Evolutionary conservation across 306 rosid genomes (phyloP).

Genomic region (Aeschynomene evenia): DNA sequence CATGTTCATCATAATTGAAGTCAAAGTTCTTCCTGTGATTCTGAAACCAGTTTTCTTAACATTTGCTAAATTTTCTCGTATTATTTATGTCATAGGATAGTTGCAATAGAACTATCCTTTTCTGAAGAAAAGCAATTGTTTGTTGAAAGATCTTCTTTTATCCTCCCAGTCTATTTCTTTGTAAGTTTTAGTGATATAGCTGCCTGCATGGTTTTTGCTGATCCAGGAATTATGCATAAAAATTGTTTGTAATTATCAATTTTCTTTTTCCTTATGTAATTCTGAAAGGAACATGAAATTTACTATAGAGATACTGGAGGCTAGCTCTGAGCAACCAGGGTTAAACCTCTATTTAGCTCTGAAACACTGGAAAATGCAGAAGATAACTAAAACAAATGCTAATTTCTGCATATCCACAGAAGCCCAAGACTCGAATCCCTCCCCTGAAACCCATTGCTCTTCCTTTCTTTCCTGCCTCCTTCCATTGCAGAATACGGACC

Average conservation of each 20-base stretch:
- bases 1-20: constrained; percentile 4
- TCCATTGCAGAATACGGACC: too few species aligned
- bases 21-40: constrained; percentile 12
- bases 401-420: not conserved
- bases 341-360: not conserved
- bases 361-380: not conserved
- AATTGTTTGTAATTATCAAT: not conserved
- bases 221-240: constrained; percentile 9
- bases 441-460: not conserved
- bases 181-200: not conserved
- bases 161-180: not conserved
- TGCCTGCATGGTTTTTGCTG: constrained; percentile 17
- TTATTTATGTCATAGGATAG: constrained; percentile 1
- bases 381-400: too few species aligned
- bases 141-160: not conserved
- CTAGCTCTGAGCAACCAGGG: not conserved
- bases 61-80: not conserved
- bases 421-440: not conserved
- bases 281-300: not conserved
- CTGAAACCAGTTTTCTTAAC: constrained; percentile 13
- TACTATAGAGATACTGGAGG: not conserved
- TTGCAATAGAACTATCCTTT: constrained; percentile 19
- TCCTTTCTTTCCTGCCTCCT: not conserved
- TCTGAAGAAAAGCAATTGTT: not conserved
- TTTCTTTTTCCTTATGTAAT: not conserved